These are phyloP conservation scores for Phyllosticta citrichinensis DNA, from an alignment of 2,329 filamentous ascomycete species.

Conservation along the genomic window DNA sequence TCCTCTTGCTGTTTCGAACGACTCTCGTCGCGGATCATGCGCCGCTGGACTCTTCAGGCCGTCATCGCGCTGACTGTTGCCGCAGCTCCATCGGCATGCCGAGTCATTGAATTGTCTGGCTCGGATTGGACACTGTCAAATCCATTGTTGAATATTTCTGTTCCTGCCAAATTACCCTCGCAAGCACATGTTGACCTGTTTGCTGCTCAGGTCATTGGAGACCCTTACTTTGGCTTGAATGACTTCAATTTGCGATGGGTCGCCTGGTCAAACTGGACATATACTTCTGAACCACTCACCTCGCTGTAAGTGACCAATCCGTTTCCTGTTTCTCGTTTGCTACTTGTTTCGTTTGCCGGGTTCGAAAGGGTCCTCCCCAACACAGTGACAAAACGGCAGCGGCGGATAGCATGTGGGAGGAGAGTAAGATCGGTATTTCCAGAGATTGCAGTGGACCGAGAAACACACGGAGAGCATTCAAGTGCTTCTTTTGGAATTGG, in stretches of 20 bases:
- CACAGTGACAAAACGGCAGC: no score
- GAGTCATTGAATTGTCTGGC: slow-evolving; percentile 17
- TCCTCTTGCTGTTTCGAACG: background rate
- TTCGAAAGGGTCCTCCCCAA: background rate
- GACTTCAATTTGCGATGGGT: slow-evolving; percentile 53
- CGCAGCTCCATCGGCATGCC: background rate
- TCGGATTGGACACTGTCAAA: slow-evolving; percentile 38
- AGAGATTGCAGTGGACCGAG: no score
- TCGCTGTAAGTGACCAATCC: slow-evolving; percentile 1
- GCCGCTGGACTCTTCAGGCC: background rate
- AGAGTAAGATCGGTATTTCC: no score
- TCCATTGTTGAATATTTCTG: slow-evolving; percentile 38
- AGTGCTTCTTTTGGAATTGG: no score
- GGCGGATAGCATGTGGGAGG: no score
- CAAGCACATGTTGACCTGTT: slow-evolving; percentile 51
- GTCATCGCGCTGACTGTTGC: background rate
- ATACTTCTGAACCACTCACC: slow-evolving; percentile 38
- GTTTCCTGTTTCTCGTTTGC: background rate
- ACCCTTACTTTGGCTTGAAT: slow-evolving; percentile 47
- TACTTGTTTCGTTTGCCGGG: background rate
- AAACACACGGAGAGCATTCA: no score
- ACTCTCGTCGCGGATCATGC: background rate
- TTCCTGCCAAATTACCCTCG: slow-evolving; percentile 46
- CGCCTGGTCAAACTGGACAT: slow-evolving; percentile 51
- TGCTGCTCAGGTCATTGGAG: slow-evolving; percentile 42